phyloP scores from a whole-genome alignment of 805 yeast species.

The Cyberlindnera xishuangbannaensis region DNA sequence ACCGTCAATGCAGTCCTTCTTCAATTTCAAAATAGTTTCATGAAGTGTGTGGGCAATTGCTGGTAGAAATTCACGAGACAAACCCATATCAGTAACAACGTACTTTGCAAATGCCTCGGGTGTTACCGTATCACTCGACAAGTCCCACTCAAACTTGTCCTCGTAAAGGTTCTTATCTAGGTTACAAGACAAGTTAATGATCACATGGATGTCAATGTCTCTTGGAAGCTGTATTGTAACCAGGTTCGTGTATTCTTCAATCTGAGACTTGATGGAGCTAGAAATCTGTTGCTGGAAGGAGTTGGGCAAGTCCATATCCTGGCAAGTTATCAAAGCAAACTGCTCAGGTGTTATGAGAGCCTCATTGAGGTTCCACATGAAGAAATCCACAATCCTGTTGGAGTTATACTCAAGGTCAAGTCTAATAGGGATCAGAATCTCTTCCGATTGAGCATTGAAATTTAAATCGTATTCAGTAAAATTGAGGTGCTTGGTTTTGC shows the following conservation, averaged over 20 bases:
- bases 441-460: slow-evolving; percentile 39
- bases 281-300: slow-evolving; percentile 58
- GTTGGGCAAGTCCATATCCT: slow-evolving; percentile 76
- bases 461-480: slow-evolving; percentile 22
- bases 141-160: slow-evolving; percentile 94
- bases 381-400: slow-evolving; percentile 80
- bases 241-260: slow-evolving; percentile 65
- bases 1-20: slow-evolving; percentile 77
- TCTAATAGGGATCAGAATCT: slow-evolving; percentile 79
- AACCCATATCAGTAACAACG: slow-evolving; percentile 80
- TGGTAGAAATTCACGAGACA: slow-evolving; percentile 79
- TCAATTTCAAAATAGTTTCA: slow-evolving; percentile 69
- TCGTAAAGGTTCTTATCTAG: slow-evolving; percentile 79
- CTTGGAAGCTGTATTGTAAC: slow-evolving; percentile 62
- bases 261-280: slow-evolving; percentile 69
- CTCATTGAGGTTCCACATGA: slow-evolving; percentile 88
- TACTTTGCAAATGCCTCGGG: slow-evolving; percentile 82
- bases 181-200: slow-evolving; percentile 76
- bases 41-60: slow-evolving; percentile 85
- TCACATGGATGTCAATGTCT: slow-evolving; percentile 64
- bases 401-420: slow-evolving; percentile 82
- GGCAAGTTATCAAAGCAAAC: slow-evolving; percentile 74
- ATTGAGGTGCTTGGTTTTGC: slow-evolving; percentile 22
- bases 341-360: slow-evolving; percentile 79
- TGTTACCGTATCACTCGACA: slow-evolving; percentile 36